Evolutionary conservation across 2,329 filamentous ascomycete species (phyloP).

Genomic region (Botrytis medusae): DNA sequence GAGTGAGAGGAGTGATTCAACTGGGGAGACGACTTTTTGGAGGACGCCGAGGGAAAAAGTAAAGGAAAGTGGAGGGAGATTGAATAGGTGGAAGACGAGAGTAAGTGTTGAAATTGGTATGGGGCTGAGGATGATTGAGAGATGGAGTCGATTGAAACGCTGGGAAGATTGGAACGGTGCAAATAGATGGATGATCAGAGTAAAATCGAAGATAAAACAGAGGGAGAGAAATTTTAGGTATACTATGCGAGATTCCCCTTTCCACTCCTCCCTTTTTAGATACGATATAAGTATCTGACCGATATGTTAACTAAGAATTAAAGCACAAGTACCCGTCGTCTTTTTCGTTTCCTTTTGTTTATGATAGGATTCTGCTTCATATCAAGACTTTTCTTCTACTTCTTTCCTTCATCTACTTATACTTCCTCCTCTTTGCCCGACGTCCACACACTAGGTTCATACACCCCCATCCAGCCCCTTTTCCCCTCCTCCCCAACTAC

Average conservation of each 20-base stretch:
- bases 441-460: background rate
- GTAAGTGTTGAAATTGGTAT: background rate
- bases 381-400: background rate
- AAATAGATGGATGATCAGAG: background rate
- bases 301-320: background rate
- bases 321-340: background rate
- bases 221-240: conserved; percentile 3
- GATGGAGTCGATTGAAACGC: background rate
- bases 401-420: background rate
- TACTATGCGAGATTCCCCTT: background rate
- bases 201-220: background rate
- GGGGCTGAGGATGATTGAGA: background rate
- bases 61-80: background rate
- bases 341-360: background rate
- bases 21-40: background rate
- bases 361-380: background rate
- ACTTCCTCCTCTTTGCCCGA: background rate
- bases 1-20: background rate
- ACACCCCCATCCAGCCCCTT: background rate
- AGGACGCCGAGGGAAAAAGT: background rate
- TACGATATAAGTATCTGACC: background rate
- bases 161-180: background rate
- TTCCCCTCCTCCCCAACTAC: background rate
- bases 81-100: background rate
- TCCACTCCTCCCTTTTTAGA: background rate